Conservation (phyloP, 2,329 filamentous ascomycete genomes). For the Exutisphaerella laricina region DNA sequence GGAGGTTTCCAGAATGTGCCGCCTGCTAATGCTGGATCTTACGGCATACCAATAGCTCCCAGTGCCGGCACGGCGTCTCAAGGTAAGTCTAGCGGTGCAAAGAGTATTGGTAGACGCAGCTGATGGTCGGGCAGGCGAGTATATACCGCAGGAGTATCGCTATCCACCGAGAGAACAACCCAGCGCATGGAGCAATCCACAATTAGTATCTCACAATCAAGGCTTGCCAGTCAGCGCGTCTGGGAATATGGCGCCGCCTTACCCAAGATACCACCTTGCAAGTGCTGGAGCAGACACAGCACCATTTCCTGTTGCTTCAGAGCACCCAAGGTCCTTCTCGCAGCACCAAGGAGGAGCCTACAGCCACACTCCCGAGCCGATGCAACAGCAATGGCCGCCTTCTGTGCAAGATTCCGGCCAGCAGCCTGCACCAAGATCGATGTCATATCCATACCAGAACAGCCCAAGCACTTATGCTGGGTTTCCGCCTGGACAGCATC, state of each 20-base stretch:
- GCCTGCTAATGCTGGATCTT: neutral
- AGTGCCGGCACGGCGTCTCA: constrained; percentile 3
- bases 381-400: constrained; percentile 4
- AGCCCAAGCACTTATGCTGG: neutral
- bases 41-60: constrained; percentile 8
- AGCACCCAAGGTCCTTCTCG: neutral
- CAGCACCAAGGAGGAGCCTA: constrained; percentile 1
- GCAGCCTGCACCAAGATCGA: constrained; percentile 6
- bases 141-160: neutral
- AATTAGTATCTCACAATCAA: constrained; percentile 2
- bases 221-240: neutral
- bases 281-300: constrained; percentile 8
- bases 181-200: constrained; percentile 2
- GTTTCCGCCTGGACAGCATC: neutral
- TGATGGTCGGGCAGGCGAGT: neutral
- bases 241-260: constrained; percentile 3
- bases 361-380: constrained; percentile 2
- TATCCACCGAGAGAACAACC: constrained; percentile 3
- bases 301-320: constrained; percentile 6
- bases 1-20: constrained; percentile 2
- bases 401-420: constrained; percentile 2
- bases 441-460: constrained; percentile 5
- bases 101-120: neutral
- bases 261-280: neutral
- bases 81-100: neutral